A percentile compares a stretch with the other conserved stretches of the same genome.
Evolutionary conservation across 306 rosid genomes (phyloP).

Genomic region (Castanea sativa): DNA sequence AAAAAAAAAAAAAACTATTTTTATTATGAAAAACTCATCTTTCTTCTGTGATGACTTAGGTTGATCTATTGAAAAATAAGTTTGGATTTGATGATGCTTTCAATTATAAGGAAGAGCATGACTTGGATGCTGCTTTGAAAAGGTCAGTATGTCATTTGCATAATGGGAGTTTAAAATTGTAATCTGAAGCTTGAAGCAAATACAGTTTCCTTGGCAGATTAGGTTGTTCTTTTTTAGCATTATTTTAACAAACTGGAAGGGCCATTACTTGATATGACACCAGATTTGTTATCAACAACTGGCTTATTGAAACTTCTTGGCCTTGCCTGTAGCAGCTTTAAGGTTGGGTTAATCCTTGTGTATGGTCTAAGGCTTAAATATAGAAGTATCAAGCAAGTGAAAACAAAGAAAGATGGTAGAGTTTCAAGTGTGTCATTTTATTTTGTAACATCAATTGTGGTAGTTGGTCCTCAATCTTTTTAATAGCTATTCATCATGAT

Average conservation of each 20-base stretch:
- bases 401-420: neutral
- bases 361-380: neutral
- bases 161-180: neutral
- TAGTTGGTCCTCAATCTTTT: neutral
- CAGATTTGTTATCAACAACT: neutral
- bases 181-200: neutral
- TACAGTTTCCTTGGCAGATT: neutral
- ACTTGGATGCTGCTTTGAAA: no score
- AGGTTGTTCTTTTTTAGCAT: neutral
- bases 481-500: neutral
- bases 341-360: neutral
- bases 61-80: slow-evolving; percentile 1
- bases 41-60: slow-evolving; percentile 2
- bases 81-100: slow-evolving; percentile 1
- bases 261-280: neutral
- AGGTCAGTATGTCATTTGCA: neutral
- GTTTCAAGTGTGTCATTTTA: neutral
- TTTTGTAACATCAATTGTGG: neutral
- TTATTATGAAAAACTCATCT: neutral
- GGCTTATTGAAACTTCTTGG: neutral
- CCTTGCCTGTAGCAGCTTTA: neutral
- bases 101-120: no score
- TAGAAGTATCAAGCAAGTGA: neutral
- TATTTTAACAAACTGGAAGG: neutral
- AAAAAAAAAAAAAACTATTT: no score